phyloP scores from a whole-genome alignment of 192 early-diverging fungal genomes.

The Pecoramyces ruminantium region DNA sequence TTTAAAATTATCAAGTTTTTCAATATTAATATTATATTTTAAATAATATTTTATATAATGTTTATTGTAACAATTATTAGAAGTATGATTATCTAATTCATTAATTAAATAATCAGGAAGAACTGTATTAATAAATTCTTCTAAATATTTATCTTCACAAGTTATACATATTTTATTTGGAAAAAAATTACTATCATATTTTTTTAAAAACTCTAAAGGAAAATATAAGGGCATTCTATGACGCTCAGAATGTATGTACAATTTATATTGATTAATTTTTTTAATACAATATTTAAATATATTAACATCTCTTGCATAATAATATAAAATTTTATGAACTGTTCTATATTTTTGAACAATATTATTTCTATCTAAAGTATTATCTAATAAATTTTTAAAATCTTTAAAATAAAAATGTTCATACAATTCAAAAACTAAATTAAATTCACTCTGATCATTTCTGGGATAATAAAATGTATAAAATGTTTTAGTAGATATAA shows the following conservation, averaged over 20 bases:
- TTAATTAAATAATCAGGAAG: neutral
- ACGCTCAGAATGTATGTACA: neutral
- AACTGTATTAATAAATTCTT: neutral
- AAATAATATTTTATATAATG: too few relatives aligned
- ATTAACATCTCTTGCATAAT: neutral
- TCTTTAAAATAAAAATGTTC: neutral
- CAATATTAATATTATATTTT: too few relatives aligned
- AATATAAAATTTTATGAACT: neutral
- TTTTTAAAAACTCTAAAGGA: neutral
- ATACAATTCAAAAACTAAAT: neutral
- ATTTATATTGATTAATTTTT: neutral
- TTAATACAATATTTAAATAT: neutral
- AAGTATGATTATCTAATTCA: too few relatives aligned
- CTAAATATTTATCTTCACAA: neutral
- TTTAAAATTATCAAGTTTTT: too few relatives aligned
- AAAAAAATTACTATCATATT: neutral
- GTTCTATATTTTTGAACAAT: neutral
- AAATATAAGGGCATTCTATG: neutral
- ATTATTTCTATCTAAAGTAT: neutral
- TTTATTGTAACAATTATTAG: too few relatives aligned
- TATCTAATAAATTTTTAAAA: neutral
- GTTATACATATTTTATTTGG: neutral
- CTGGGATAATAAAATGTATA: neutral
- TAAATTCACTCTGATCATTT: neutral
- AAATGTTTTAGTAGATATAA: neutral